A percentile compares a stretch with the other conserved stretches of the same genome.
These are phyloP conservation scores for Xylariomycetidae sp. DNA, from an alignment of 2,329 filamentous ascomycete species.

Conservation along the genomic window DNA sequence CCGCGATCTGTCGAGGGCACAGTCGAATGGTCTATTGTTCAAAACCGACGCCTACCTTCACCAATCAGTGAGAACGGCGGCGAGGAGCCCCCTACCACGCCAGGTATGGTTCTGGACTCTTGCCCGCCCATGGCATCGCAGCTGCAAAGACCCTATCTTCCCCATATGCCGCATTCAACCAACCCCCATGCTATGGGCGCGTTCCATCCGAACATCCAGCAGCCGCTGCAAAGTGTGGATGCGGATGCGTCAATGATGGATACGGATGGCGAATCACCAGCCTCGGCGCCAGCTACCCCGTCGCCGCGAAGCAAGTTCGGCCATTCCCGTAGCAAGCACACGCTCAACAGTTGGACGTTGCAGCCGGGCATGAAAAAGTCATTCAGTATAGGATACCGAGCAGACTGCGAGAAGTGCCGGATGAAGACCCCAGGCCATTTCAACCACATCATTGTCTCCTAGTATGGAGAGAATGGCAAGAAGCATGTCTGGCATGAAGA, in stretches of 20 bases:
- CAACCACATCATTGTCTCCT: constrained; percentile 68
- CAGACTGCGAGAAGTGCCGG: constrained; percentile 73
- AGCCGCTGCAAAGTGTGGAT: constrained; percentile 16
- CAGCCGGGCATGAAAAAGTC: constrained; percentile 61
- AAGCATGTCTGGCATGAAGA: constrained; percentile 6
- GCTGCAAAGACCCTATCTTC: constrained; percentile 28
- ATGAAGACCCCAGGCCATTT: constrained; percentile 73
- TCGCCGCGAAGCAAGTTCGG: constrained; percentile 46
- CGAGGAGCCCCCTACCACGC: constrained; percentile 36
- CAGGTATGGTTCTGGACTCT: constrained; percentile 34
- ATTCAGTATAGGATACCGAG: constrained; percentile 72
- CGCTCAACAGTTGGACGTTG: constrained; percentile 54
- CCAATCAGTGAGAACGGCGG: constrained; percentile 51
- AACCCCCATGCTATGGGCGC: constrained; percentile 29
- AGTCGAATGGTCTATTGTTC: constrained; percentile 45
- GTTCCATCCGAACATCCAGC: constrained; percentile 32
- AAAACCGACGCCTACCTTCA: constrained; percentile 50
- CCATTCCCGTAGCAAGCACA: constrained; percentile 53
- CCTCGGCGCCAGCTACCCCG: constrained; percentile 31
- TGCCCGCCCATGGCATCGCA: constrained; percentile 24
- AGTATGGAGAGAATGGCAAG: constrained; percentile 24
- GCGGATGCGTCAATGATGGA: constrained; percentile 29
- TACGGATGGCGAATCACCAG: constrained; percentile 24
- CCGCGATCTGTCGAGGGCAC: constrained; percentile 42
- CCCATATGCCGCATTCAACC: constrained; percentile 28